Percentiles rank a stretch among this genome's conserved stretches.
Evolutionary conservation across 352 stramenopile species (phyloP).

Genomic region (Phytopythium litorale): DNA sequence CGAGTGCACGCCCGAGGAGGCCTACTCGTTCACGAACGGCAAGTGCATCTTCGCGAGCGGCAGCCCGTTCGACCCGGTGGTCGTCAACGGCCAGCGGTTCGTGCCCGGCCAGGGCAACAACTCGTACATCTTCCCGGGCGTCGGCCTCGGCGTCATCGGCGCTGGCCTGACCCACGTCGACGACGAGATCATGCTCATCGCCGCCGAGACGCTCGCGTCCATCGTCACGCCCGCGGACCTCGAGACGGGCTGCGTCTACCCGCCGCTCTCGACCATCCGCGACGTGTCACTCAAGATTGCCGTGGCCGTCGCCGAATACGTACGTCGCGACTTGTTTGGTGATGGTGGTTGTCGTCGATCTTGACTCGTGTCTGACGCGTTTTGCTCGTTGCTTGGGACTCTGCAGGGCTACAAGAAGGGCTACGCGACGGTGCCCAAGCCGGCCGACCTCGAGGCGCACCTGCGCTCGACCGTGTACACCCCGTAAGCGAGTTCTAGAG

Average conservation of each 20-base stretch:
- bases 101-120: constrained; percentile 93
- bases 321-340: constrained; percentile 11
- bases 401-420: constrained; percentile 52
- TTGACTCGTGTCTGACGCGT: neutral
- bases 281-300: constrained; percentile 92
- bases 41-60: constrained; percentile 96
- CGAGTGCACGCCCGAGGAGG: constrained; percentile 96
- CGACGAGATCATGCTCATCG: constrained; percentile 83
- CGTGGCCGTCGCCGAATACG: constrained; percentile 86
- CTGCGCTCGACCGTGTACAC: constrained; percentile 69
- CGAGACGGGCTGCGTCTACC: constrained; percentile 92
- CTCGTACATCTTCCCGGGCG: constrained; percentile 97
- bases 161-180: constrained; percentile 73
- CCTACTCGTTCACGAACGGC: constrained; percentile 95
- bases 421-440: constrained; percentile 50
- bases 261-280: constrained; percentile 89
- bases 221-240: constrained; percentile 89
- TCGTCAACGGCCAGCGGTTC: constrained; percentile 82
- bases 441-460: constrained; percentile 46
- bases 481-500: constrained; percentile 31
- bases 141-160: constrained; percentile 93
- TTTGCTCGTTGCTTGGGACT: neutral
- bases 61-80: constrained; percentile 94
- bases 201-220: constrained; percentile 63
- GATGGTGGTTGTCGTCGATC: neutral